Evolutionary conservation across 768 basidiomycete genomes (phyloP).

Genomic region (Amanita phalloides): DNA sequence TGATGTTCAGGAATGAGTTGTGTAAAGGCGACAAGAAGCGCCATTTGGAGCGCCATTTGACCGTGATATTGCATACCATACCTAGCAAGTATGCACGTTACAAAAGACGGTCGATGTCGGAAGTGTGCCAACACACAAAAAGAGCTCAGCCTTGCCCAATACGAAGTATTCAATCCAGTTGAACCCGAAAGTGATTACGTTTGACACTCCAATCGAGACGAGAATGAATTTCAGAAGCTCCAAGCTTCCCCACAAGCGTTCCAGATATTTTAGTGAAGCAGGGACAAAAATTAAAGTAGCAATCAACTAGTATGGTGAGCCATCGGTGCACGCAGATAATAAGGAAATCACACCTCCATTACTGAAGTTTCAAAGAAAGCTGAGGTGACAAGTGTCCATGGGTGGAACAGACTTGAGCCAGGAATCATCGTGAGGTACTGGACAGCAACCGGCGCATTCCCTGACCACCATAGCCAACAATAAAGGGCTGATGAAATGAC

Average conservation of each 20-base stretch:
- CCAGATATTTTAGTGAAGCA: slow-evolving; percentile 80
- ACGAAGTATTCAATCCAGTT: slow-evolving; percentile 81
- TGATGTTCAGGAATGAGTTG: slow-evolving; percentile 98
- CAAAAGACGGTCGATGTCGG: slow-evolving; percentile 2
- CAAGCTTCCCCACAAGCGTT: slow-evolving; percentile 85
- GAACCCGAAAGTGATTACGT: slow-evolving; percentile 80
- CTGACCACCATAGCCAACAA: slow-evolving; percentile 54
- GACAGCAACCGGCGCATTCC: slow-evolving; percentile 21
- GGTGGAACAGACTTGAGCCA: slow-evolving; percentile 71
- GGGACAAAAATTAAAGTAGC: slow-evolving; percentile 71
- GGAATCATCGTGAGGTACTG: slow-evolving; percentile 78
- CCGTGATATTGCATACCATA: slow-evolving; percentile 89
- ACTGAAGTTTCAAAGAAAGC: slow-evolving; percentile 78
- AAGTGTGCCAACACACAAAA: slow-evolving; percentile 48
- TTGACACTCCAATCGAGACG: slow-evolving; percentile 69
- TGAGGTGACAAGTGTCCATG: slow-evolving; percentile 91
- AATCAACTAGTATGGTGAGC: slow-evolving; percentile 44
- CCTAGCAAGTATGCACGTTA: slow-evolving; percentile 27
- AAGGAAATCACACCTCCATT: slow-evolving; percentile 56
- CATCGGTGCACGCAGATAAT: background rate
- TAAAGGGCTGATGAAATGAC: slow-evolving; percentile 47
- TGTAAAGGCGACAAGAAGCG: slow-evolving; percentile 90
- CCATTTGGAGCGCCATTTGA: slow-evolving; percentile 83
- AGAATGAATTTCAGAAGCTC: slow-evolving; percentile 83
- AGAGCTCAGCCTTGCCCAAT: slow-evolving; percentile 59